Percentiles rank a stretch among this genome's conserved stretches.
These are phyloP conservation scores for Paraphoma chrysanthemicola DNA, from an alignment of 2,329 filamentous ascomycete genomes.

Conservation along the genomic window DNA sequence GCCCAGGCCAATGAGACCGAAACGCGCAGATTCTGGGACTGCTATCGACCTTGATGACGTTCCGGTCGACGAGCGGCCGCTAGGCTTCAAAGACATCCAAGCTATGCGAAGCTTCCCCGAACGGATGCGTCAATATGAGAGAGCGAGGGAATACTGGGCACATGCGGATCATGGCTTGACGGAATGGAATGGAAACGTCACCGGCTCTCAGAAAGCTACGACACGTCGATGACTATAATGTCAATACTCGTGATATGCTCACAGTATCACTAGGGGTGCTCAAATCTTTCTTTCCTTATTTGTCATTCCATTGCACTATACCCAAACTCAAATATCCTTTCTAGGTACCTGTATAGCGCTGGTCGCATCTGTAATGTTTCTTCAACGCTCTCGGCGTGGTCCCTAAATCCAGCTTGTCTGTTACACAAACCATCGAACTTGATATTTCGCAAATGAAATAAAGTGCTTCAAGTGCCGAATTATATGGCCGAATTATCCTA, in stretches of 20 bases:
- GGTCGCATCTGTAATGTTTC: no score
- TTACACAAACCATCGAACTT: no score
- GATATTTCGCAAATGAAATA: no score
- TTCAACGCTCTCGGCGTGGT: no score
- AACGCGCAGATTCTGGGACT: constrained; percentile 41
- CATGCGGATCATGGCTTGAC: constrained; percentile 40
- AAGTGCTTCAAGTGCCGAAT: no score
- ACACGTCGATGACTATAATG: not conserved
- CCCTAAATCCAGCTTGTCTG: no score
- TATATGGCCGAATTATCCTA: no score
- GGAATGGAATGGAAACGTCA: constrained; percentile 29
- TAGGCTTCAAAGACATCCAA: constrained; percentile 41
- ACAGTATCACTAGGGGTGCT: no score
- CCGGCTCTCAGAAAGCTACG: not conserved
- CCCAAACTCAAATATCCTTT: no score
- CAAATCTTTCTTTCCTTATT: no score
- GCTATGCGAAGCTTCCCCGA: constrained; percentile 30
- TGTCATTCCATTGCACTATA: no score
- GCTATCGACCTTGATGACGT: constrained; percentile 35
- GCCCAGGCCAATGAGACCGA: constrained; percentile 17
- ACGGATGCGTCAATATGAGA: constrained; percentile 41
- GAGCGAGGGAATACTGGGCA: constrained; percentile 45
- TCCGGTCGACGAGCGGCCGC: constrained; percentile 25
- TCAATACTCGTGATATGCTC: not conserved
- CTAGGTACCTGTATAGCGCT: no score